These are phyloP conservation scores for Aspergillus luchuensis DNA, from an alignment of 2,329 filamentous ascomycete species.

Conservation along the genomic window DNA sequence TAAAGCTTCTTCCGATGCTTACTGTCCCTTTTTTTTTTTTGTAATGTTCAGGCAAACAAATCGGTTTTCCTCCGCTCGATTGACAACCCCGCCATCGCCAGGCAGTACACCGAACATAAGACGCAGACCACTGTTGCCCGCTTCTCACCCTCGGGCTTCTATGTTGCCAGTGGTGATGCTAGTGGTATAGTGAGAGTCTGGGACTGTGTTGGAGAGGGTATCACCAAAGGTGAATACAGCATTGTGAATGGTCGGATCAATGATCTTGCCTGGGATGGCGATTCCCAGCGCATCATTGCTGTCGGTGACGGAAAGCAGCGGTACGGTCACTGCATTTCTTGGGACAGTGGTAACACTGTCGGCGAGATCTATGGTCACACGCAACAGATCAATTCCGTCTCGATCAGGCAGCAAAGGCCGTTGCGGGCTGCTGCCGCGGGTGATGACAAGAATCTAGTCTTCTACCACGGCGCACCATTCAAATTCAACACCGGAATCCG, in stretches of 20 bases:
- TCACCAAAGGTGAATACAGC: slow-evolving; percentile 89
- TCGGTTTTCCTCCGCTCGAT: slow-evolving; percentile 95
- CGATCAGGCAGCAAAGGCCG: slow-evolving; percentile 86
- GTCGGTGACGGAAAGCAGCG: slow-evolving; percentile 93
- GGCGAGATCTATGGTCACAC: slow-evolving; percentile 93
- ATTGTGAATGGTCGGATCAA: slow-evolving; percentile 95
- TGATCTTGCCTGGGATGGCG: slow-evolving; percentile 95
- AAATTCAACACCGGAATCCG: slow-evolving; percentile 87
- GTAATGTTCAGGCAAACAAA: slow-evolving; percentile 74
- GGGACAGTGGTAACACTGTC: slow-evolving; percentile 93
- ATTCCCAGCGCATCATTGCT: slow-evolving; percentile 93
- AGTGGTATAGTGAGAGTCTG: slow-evolving; percentile 85
- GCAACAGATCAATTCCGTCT: slow-evolving; percentile 85
- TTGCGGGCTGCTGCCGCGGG: slow-evolving; percentile 86
- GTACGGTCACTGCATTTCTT: slow-evolving; percentile 91
- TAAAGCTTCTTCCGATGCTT: neutral
- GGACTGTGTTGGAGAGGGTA: slow-evolving; percentile 83
- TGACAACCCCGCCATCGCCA: slow-evolving; percentile 79
- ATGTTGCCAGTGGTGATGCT: slow-evolving; percentile 87
- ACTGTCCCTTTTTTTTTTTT: neutral
- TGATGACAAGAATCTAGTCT: slow-evolving; percentile 86
- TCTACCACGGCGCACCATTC: slow-evolving; percentile 92
- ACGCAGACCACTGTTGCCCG: slow-evolving; percentile 86
- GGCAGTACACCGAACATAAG: slow-evolving; percentile 92
- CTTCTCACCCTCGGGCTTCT: slow-evolving; percentile 92